Conservation (phyloP, 306 rosid genomes). For the Acacia confusa region DNA sequence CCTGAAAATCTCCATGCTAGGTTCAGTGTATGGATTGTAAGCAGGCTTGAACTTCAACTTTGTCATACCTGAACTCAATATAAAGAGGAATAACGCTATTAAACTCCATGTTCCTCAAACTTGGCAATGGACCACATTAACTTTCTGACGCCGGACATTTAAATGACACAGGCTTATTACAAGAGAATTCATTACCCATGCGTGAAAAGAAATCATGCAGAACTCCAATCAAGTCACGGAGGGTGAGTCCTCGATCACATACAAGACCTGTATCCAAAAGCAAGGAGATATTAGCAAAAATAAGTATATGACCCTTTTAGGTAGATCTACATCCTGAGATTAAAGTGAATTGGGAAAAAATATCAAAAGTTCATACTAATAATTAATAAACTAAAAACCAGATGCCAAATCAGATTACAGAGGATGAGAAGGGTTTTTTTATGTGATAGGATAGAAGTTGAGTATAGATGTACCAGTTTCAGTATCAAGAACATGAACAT, state of each 20-base stretch:
- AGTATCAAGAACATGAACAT: background rate
- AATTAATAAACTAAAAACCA: background rate
- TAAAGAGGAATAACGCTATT: background rate
- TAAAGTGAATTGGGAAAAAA: background rate
- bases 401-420: background rate
- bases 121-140: background rate
- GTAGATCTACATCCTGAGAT: background rate
- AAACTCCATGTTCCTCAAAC: background rate
- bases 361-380: background rate
- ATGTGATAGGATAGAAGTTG: background rate
- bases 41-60: constrained; percentile 91
- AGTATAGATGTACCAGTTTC: background rate
- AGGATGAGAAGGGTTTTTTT: background rate
- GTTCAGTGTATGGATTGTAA: constrained; percentile 94
- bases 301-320: background rate
- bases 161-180: background rate
- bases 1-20: constrained; percentile 99
- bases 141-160: background rate
- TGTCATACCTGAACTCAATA: constrained; percentile 69
- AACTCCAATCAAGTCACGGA: constrained; percentile 84
- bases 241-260: constrained; percentile 87
- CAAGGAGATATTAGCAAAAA: background rate
- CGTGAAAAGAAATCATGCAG: constrained; percentile 86
- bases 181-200: constrained; percentile 52
- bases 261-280: constrained; percentile 67